Conservation (phyloP, 2,329 filamentous ascomycete genomes). For the Daldinia sp. region DNA sequence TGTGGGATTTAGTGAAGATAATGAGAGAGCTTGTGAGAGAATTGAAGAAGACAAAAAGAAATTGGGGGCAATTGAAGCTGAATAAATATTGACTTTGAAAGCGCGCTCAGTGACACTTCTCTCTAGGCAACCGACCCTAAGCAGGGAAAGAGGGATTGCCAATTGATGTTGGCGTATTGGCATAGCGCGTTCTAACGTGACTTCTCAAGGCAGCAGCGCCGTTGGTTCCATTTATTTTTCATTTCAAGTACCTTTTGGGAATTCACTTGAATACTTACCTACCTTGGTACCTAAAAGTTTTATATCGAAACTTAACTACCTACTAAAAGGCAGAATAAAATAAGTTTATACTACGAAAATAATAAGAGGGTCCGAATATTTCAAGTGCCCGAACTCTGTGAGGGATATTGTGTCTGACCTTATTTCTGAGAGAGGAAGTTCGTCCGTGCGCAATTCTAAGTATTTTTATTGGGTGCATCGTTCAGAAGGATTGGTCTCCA, state of each 20-base stretch:
- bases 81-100: conserved; percentile 16
- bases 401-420: too few species aligned
- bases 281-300: not conserved
- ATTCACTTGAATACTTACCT: not conserved
- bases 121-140: conserved; percentile 18
- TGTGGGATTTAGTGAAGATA: not conserved
- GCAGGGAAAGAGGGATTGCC: not conserved
- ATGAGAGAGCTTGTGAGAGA: not conserved
- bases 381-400: too few species aligned
- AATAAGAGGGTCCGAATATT: too few species aligned
- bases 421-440: too few species aligned
- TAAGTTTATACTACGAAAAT: too few species aligned
- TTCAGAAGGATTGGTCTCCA: too few species aligned
- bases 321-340: too few species aligned
- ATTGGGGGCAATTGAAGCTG: not conserved
- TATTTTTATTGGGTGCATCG: too few species aligned
- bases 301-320: not conserved
- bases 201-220: conserved; percentile 18
- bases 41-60: not conserved
- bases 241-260: not conserved
- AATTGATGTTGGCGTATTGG: not conserved
- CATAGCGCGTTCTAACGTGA: conserved; percentile 14
- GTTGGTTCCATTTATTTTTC: conserved; percentile 7
- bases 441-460: too few species aligned
- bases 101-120: not conserved